These are phyloP conservation scores for Globisporangium nagaii DNA, from an alignment of 352 stramenopile genomes.

Conservation along the genomic window DNA sequence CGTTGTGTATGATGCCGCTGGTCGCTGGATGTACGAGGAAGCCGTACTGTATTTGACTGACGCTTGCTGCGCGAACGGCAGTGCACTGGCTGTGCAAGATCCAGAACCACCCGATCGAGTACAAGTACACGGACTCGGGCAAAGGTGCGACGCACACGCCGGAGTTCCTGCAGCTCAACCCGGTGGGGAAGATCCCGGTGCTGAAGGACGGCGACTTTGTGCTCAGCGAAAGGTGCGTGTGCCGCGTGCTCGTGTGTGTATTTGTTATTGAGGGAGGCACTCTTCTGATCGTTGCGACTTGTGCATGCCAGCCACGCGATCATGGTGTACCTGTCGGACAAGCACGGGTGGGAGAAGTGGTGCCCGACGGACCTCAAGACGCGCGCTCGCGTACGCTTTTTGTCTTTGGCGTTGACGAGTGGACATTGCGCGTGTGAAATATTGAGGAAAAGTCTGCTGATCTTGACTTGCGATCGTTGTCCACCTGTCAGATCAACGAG, in stretches of 20 bases:
- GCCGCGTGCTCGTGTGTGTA: background rate
- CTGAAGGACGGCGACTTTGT: slow-evolving; percentile 65
- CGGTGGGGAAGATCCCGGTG: slow-evolving; percentile 64
- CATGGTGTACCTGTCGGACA: slow-evolving; percentile 68
- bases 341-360: slow-evolving; percentile 58
- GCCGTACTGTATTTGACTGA: too few species aligned
- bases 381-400: slow-evolving; percentile 40
- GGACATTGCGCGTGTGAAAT: too few species aligned
- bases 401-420: too few species aligned
- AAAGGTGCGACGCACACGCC: slow-evolving; percentile 49
- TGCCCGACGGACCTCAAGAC: slow-evolving; percentile 58
- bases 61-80: slow-evolving; percentile 6
- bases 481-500: slow-evolving; percentile 48
- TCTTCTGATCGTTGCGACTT: too few species aligned
- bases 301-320: slow-evolving; percentile 45
- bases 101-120: slow-evolving; percentile 54
- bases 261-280: too few species aligned
- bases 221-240: slow-evolving; percentile 47
- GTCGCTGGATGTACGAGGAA: too few species aligned
- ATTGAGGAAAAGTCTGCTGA: too few species aligned
- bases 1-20: background rate
- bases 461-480: too few species aligned
- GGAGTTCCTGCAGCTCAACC: slow-evolving; percentile 49
- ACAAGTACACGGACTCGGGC: slow-evolving; percentile 43
- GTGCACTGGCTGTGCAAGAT: slow-evolving; percentile 69